These are phyloP conservation scores for Hanseniaspora taiwanica DNA, from an alignment of 805 yeast genomes.

Conservation along the genomic window DNA sequence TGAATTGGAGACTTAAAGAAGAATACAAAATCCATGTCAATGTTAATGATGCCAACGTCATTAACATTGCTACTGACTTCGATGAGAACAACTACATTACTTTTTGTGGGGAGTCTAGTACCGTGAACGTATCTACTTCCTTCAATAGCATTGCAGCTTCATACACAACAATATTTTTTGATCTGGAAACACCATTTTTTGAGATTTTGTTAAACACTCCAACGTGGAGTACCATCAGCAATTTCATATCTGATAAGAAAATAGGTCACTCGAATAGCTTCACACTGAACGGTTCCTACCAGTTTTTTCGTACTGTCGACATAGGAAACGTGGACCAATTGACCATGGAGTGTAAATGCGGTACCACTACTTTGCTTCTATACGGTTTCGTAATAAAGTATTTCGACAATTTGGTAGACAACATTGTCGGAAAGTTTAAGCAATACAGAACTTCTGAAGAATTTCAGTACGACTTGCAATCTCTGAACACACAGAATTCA, in stretches of 20 bases:
- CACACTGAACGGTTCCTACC: constrained; percentile 49
- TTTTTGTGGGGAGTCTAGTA: constrained; percentile 49
- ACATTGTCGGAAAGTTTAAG: constrained; percentile 79
- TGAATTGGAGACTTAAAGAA: constrained; percentile 39
- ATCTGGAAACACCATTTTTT: constrained; percentile 42
- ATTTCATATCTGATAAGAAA: constrained; percentile 47
- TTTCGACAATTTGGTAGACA: constrained; percentile 64
- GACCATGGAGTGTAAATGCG: constrained; percentile 50
- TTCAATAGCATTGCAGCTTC: constrained; percentile 38
- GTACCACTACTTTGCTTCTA: constrained; percentile 51
- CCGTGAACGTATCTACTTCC: constrained; percentile 42
- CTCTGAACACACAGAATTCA: background rate
- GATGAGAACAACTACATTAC: constrained; percentile 68
- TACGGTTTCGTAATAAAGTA: constrained; percentile 74
- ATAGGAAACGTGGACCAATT: constrained; percentile 59
- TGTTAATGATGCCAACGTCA: constrained; percentile 77
- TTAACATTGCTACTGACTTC: constrained; percentile 78
- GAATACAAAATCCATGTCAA: constrained; percentile 54
- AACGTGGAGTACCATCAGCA: constrained; percentile 79
- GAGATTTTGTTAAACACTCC: constrained; percentile 63
- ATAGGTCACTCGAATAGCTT: constrained; percentile 61
- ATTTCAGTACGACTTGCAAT: constrained; percentile 30
- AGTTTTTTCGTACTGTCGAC: constrained; percentile 44
- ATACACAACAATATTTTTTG: constrained; percentile 38
- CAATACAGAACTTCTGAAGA: constrained; percentile 82